Conservation (phyloP, 345 rosid species). For the Mallotus nudiflorus region DNA sequence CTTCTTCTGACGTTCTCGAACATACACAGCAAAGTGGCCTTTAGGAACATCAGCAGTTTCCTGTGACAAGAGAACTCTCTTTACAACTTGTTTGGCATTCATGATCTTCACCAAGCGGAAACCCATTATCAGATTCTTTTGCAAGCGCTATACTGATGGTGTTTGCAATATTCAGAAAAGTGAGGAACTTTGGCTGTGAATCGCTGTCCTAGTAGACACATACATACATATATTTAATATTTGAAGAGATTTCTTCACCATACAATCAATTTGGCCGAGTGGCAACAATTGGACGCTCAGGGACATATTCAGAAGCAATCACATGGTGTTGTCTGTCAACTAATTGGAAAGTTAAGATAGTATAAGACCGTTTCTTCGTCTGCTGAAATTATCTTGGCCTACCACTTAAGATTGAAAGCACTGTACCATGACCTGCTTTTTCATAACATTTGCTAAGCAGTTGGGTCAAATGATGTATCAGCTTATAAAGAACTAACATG, state of each 20-base stretch:
- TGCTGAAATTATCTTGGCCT: background rate
- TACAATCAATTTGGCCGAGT: too few relatives aligned
- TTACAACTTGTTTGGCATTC: background rate
- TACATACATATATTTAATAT: background rate
- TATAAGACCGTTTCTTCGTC: too few relatives aligned
- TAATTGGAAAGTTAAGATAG: too few relatives aligned
- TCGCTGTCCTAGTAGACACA: background rate
- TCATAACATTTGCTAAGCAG: background rate
- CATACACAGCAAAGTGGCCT: slow-evolving; percentile 34
- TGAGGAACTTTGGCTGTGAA: background rate
- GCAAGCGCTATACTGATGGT: too few relatives aligned
- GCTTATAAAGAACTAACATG: background rate
- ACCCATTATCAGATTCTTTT: slow-evolving; percentile 12
- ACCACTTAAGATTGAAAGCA: background rate
- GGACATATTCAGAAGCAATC: background rate
- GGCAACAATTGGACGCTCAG: too few relatives aligned
- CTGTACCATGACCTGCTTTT: too few relatives aligned
- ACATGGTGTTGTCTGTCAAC: slow-evolving; percentile 6
- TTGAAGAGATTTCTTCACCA: too few relatives aligned
- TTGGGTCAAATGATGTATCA: too few relatives aligned
- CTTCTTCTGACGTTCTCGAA: slow-evolving; percentile 21
- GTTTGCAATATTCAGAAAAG: background rate
- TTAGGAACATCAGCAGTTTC: slow-evolving; percentile 26
- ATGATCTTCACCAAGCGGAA: slow-evolving; percentile 9
- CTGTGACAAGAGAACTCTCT: background rate